These are phyloP conservation scores for Clavariopsis aquatica DNA, from an alignment of 495 filamentous ascomycete species.

Conservation along the genomic window DNA sequence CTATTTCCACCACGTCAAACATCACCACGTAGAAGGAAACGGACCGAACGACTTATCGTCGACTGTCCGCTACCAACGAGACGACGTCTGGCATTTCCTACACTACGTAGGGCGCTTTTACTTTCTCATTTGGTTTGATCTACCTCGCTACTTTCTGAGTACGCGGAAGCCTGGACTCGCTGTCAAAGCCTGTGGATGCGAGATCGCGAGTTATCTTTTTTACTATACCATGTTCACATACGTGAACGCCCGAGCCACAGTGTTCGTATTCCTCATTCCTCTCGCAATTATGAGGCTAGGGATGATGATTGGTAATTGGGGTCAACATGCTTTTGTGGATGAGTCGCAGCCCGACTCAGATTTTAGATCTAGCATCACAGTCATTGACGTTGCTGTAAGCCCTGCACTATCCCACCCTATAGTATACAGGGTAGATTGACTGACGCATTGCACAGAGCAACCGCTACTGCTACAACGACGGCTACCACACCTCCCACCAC, in stretches of 20 bases:
- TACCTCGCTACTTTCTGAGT: constrained; percentile 70
- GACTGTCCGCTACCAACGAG: constrained; percentile 75
- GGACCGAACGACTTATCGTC: constrained; percentile 74
- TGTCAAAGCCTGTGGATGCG: constrained; percentile 57
- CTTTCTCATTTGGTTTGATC: constrained; percentile 69
- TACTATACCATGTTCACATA: constrained; percentile 52
- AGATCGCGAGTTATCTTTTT: constrained; percentile 54
- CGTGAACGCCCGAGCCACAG: constrained; percentile 54
- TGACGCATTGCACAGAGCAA: constrained; percentile 54
- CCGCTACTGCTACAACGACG: constrained; percentile 74
- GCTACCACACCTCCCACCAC: constrained; percentile 77
- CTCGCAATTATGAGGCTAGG: constrained; percentile 61
- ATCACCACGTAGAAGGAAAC: constrained; percentile 81
- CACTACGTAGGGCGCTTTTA: constrained; percentile 72
- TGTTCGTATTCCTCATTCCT: constrained; percentile 63
- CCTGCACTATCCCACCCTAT: constrained; percentile 3
- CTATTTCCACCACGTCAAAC: constrained; percentile 82
- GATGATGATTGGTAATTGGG: constrained; percentile 75
- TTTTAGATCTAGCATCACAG: constrained; percentile 68
- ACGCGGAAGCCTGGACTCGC: constrained; percentile 56
- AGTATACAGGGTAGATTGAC: not conserved
- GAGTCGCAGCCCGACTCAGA: constrained; percentile 67
- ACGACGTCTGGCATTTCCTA: constrained; percentile 62
- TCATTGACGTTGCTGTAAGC: constrained; percentile 70
- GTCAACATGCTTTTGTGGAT: constrained; percentile 74